Evolutionary conservation across 768 basidiomycete genomes (phyloP), one percentile per base, ranked within the genome.

Genomic region (Lactarius deliciosus): DNA sequence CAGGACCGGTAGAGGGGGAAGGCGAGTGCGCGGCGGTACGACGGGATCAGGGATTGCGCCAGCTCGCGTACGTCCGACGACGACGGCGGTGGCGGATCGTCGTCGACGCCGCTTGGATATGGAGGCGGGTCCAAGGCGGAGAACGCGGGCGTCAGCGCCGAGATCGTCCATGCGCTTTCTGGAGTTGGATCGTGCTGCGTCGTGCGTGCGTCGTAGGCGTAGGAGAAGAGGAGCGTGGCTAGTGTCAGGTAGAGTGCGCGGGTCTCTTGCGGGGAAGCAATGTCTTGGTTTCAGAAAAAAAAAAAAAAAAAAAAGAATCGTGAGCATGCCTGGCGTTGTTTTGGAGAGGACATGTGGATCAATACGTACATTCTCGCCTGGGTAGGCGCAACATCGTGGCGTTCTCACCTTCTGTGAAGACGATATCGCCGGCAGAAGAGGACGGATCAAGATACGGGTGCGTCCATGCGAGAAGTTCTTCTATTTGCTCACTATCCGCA

Each of bases 151-250:
- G 84, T 85, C 60, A 95, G 81, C 36, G 78, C 81, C 69, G 86
- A 82, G 61, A 95, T 81, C 2, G 93, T 95, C 92, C 92, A 95
- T 16, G 90, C 88, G 74, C 92, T 94, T 76, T 95, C 93, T 8
- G 91, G 83, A 3, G 90, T 92, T n/a, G 91, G 85, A 67, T 95
- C 92, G 57, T 81, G 80, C 68, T 88, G 86, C 0, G 87, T 91
- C 5, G 88, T 91, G 47, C 92, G 86, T 59, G 83, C 81, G 68
- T 95, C 92, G 74, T 95, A 95, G 5, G 86, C 83, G 72, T 89
- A 88, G n/a, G 91, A 82, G 76, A 92, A 92, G 22, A 95, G 81
- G 10, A 95, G 72, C 7, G 87, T 85, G 64, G 88, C 73, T 40
- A 94, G 81, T 0, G 86, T 87, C 61, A 91, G 79, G 75, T 92